Conservation (phyloP, 1,284 basidiomycete genomes). For the Fistulinella cinereoalba region DNA sequence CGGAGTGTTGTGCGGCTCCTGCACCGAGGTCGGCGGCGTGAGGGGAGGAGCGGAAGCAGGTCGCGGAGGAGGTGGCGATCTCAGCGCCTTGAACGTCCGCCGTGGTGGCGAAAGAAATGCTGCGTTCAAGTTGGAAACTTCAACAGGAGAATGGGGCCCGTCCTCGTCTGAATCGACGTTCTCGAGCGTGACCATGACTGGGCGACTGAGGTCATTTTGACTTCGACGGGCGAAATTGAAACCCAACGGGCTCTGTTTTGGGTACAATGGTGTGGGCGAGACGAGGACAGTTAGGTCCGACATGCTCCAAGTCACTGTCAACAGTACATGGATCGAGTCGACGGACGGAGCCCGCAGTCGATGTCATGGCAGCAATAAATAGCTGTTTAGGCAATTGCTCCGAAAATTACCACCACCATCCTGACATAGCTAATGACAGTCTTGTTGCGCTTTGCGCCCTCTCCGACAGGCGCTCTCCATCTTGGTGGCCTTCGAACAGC, state of each 20-base stretch:
- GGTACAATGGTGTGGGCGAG: constrained; percentile 30
- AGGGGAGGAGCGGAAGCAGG: constrained; percentile 31
- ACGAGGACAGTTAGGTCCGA: constrained; percentile 35
- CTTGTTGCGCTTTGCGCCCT: constrained; percentile 92
- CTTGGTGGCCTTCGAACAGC: constrained; percentile 96
- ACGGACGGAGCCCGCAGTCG: neutral
- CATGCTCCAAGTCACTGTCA: constrained; percentile 14
- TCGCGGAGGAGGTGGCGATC: constrained; percentile 15
- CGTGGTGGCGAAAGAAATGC: constrained; percentile 48
- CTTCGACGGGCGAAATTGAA: constrained; percentile 33
- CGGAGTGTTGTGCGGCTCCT: constrained; percentile 2
- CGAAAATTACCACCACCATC: constrained; percentile 4
- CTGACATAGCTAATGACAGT: too few relatives aligned
- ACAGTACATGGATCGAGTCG: neutral
- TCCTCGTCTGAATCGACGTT: constrained; percentile 36
- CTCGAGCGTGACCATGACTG: constrained; percentile 53
- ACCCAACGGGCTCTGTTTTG: constrained; percentile 21
- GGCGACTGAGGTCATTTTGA: constrained; percentile 26
- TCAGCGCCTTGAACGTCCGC: constrained; percentile 37
- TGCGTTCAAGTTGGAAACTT: constrained; percentile 21
- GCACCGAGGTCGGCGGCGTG: constrained; percentile 1
- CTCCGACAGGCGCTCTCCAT: constrained; percentile 93
- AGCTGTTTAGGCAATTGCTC: neutral
- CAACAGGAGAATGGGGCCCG: constrained; percentile 27
- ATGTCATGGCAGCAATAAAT: neutral